These are phyloP conservation scores for Vicia faba DNA, from an alignment of 306 rosid species.

Conservation along the genomic window DNA sequence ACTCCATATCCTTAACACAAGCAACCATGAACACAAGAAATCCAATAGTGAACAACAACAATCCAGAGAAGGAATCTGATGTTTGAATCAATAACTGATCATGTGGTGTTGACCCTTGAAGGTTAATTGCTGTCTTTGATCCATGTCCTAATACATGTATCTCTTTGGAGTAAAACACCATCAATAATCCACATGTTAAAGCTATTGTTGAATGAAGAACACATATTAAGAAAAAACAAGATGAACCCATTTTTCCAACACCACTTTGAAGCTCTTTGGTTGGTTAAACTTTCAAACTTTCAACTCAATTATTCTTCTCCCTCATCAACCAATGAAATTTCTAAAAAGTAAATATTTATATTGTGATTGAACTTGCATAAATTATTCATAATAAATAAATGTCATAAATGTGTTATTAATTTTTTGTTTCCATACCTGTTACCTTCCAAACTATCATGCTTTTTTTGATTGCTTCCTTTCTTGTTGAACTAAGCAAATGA, in stretches of 20 bases:
- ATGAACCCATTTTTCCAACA: conserved; percentile 54
- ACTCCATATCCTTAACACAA: conserved; percentile 76
- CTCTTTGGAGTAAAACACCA: conserved; percentile 75
- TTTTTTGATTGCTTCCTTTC: conserved; percentile 39
- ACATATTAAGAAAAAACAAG: conserved; percentile 67
- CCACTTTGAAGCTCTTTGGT: not conserved
- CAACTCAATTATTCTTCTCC: conserved; percentile 9
- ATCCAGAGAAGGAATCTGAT: conserved; percentile 86
- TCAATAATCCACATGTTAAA: conserved; percentile 69
- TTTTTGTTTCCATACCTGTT: conserved; percentile 42
- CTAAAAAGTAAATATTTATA: not conserved
- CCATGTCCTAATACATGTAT: conserved; percentile 71
- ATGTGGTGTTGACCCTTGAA: conserved; percentile 86
- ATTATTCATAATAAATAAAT: not conserved
- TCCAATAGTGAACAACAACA: conserved; percentile 72
- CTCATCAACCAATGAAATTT: conserved; percentile 8
- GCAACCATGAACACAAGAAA: conserved; percentile 79
- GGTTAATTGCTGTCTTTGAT: conserved; percentile 64
- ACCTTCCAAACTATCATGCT: conserved; percentile 35
- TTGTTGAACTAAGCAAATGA: conserved; percentile 41
- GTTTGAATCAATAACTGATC: conserved; percentile 76
- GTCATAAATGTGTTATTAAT: conserved; percentile 41
- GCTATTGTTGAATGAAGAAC: conserved; percentile 77
- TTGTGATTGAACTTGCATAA: conserved; percentile 30
- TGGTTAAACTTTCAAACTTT: not conserved